Conservation (phyloP, 2,329 filamentous ascomycete species). For the Diaporthe eres region DNA sequence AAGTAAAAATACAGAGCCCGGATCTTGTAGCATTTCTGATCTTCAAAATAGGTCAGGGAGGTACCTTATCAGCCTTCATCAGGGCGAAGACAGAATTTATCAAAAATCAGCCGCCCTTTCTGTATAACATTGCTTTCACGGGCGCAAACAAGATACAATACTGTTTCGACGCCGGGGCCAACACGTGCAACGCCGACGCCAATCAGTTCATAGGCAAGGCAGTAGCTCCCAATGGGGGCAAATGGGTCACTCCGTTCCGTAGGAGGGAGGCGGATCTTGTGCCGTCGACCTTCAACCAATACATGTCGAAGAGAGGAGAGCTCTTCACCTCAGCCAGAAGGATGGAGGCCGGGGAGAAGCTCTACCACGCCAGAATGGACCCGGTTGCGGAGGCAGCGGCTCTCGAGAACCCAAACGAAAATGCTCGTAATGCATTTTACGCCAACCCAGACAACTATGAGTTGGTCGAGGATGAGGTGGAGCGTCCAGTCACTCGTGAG, state of each 20-base stretch:
- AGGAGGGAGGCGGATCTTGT: background rate
- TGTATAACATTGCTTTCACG: conserved; percentile 7
- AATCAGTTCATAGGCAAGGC: background rate
- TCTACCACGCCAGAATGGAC: background rate
- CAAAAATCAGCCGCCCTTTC: background rate
- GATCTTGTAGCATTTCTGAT: background rate
- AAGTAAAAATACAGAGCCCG: background rate
- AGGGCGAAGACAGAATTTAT: background rate
- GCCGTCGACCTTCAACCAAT: background rate
- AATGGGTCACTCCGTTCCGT: background rate
- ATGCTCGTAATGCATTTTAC: conserved; percentile 1
- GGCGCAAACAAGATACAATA: background rate
- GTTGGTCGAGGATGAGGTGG: conserved; percentile 18
- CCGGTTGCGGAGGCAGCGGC: background rate
- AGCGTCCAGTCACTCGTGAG: background rate
- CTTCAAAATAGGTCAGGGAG: conserved; percentile 17
- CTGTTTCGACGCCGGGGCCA: background rate
- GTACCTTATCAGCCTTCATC: background rate
- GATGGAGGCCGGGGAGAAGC: conserved; percentile 8
- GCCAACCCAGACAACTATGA: conserved; percentile 21
- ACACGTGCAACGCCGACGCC: background rate
- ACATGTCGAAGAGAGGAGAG: conserved; percentile 17
- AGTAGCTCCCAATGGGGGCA: background rate
- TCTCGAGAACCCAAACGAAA: background rate
- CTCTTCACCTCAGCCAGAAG: background rate